A percentile compares a stretch with the other conserved stretches of the same genome.
These are phyloP conservation scores for Tulasnella sp. DNA, from an alignment of 768 basidiomycete genomes.

Conservation along the genomic window DNA sequence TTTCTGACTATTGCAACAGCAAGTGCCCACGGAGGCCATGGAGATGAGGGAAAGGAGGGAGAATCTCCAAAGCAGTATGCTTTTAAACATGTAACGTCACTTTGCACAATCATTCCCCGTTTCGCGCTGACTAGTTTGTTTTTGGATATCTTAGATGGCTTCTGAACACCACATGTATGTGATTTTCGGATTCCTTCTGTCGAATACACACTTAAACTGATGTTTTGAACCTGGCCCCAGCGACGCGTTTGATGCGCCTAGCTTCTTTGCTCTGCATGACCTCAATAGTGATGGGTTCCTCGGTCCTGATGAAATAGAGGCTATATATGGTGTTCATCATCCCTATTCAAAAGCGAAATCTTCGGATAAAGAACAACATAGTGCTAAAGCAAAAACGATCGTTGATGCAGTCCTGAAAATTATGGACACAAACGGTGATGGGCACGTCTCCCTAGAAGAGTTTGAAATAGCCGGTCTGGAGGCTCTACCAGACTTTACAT, in stretches of 20 bases:
- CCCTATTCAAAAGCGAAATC: slow-evolving; percentile 74
- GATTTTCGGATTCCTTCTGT: background rate
- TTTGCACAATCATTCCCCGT: slow-evolving; percentile 18
- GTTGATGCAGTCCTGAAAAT: slow-evolving; percentile 52
- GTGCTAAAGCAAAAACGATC: slow-evolving; percentile 68
- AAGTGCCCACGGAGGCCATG: slow-evolving; percentile 3
- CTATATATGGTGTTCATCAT: slow-evolving; percentile 93
- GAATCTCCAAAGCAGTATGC: slow-evolving; percentile 77
- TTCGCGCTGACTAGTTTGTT: slow-evolving; percentile 8
- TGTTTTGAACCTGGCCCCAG: slow-evolving; percentile 28
- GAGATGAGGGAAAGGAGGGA: slow-evolving; percentile 24
- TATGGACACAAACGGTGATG: slow-evolving; percentile 67
- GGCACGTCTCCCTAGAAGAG: slow-evolving; percentile 53
- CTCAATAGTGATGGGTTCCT: slow-evolving; percentile 78
- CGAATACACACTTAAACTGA: background rate
- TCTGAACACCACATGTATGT: slow-evolving; percentile 75
- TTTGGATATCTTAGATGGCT: slow-evolving; percentile 49
- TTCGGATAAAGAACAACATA: slow-evolving; percentile 67
- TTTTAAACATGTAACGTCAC: slow-evolving; percentile 66
- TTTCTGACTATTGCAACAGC: too few relatives aligned
- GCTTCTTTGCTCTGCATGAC: slow-evolving; percentile 95
- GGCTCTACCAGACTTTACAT: slow-evolving; percentile 71
- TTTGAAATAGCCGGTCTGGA: slow-evolving; percentile 57
- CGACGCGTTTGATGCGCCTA: slow-evolving; percentile 66
- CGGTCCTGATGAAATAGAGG: slow-evolving; percentile 82